A percentile compares a stretch with the other conserved stretches of the same genome.
Conservation (phyloP, 2,329 filamentous ascomycete species). For the Macrophomina pseudophaseolina region DNA sequence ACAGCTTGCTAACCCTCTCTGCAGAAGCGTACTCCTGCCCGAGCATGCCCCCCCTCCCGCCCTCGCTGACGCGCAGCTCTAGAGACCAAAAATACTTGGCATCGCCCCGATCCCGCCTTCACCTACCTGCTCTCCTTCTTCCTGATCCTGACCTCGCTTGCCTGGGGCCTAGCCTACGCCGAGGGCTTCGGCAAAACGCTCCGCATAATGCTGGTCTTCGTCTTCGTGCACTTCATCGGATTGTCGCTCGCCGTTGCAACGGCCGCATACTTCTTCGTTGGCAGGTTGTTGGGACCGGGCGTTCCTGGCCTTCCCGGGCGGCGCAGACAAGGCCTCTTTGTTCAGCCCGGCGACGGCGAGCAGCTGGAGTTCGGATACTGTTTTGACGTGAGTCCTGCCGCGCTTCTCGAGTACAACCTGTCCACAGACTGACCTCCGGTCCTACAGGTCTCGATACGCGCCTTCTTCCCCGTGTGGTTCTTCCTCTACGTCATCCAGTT, state of each 20-base stretch:
- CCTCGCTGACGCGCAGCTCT: constrained; percentile 27
- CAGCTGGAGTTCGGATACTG: constrained; percentile 73
- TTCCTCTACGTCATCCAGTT: constrained; percentile 72
- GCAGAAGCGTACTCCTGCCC: constrained; percentile 46
- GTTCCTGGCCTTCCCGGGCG: constrained; percentile 58
- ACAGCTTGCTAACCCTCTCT: constrained; percentile 13
- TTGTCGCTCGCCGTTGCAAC: constrained; percentile 65
- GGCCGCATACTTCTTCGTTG: constrained; percentile 68
- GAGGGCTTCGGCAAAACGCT: constrained; percentile 50
- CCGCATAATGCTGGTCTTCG: constrained; percentile 54
- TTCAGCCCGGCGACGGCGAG: constrained; percentile 60
- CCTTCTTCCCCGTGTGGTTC: constrained; percentile 71
- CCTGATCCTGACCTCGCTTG: constrained; percentile 56
- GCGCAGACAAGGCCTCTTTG: constrained; percentile 63
- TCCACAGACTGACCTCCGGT: neutral
- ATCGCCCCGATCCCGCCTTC: constrained; percentile 71
- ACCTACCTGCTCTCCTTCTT: constrained; percentile 73
- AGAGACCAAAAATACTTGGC: constrained; percentile 75
- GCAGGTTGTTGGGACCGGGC: constrained; percentile 64
- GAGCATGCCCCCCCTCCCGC: neutral
- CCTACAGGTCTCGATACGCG: constrained; percentile 64
- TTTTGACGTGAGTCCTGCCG: constrained; percentile 61
- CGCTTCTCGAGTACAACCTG: neutral
- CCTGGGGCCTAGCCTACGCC: constrained; percentile 65
- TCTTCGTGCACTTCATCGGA: constrained; percentile 65